phyloP scores from a whole-genome alignment of 2,329 filamentous ascomycete genomes.

The Xylariaceae sp. region DNA sequence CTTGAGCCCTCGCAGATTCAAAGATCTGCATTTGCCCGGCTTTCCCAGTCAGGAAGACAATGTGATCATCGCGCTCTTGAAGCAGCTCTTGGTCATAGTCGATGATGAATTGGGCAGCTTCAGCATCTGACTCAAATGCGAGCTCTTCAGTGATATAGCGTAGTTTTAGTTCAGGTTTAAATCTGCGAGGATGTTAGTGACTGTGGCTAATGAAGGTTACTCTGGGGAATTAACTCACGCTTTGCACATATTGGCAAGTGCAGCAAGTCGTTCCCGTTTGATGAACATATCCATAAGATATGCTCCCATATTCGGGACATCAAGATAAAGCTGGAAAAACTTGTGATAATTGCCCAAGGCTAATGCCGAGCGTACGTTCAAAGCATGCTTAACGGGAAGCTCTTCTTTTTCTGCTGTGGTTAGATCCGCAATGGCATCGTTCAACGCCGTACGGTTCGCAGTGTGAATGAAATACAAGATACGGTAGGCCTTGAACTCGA shows the following conservation, averaged over 20 bases:
- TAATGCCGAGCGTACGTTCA: slow-evolving; percentile 88
- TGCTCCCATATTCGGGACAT: slow-evolving; percentile 94
- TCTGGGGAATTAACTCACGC: slow-evolving; percentile 70
- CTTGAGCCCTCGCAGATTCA: slow-evolving; percentile 72
- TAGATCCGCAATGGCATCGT: slow-evolving; percentile 98
- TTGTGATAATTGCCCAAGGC: slow-evolving; percentile 96
- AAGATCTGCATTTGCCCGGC: slow-evolving; percentile 70
- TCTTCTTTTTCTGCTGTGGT: slow-evolving; percentile 94
- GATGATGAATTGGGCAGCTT: slow-evolving; percentile 88
- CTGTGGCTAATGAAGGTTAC: not conserved
- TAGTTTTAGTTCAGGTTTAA: slow-evolving; percentile 87
- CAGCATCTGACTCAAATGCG: slow-evolving; percentile 89
- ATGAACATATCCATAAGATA: slow-evolving; percentile 99
- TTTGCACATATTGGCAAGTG: slow-evolving; percentile 91
- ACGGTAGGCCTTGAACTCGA: slow-evolving; percentile 99
- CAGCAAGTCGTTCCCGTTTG: slow-evolving; percentile 86
- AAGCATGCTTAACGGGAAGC: slow-evolving; percentile 83
- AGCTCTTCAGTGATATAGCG: slow-evolving; percentile 95
- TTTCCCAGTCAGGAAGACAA: slow-evolving; percentile 76
- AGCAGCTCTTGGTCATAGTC: slow-evolving; percentile 78
- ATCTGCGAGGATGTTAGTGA: slow-evolving; percentile 67
- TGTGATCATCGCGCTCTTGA: slow-evolving; percentile 75
- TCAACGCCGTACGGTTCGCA: slow-evolving; percentile 96
- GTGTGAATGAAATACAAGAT: slow-evolving; percentile 99
- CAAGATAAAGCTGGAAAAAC: slow-evolving; percentile 95